Conservation (phyloP, 495 filamentous ascomycete genomes). For the Penicillium soppii region DNA sequence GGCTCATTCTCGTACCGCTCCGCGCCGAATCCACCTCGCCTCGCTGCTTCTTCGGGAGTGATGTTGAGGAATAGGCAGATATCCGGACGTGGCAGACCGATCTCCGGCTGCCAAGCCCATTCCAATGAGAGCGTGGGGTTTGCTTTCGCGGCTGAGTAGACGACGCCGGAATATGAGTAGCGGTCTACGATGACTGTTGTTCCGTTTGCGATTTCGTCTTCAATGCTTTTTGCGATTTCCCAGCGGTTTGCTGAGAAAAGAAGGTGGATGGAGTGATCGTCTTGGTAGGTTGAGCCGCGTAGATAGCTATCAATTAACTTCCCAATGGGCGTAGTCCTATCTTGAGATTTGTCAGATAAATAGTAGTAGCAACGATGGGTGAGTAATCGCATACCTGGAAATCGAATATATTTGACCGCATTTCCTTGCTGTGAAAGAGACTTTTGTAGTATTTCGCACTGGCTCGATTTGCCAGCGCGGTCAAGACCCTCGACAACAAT, state of each 20-base stretch:
- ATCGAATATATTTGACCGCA: slow-evolving; percentile 72
- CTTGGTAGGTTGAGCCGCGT: slow-evolving; percentile 67
- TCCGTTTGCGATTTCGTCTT: slow-evolving; percentile 59
- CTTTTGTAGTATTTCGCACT: slow-evolving; percentile 72
- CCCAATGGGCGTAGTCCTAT: slow-evolving; percentile 86
- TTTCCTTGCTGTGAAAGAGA: slow-evolving; percentile 60
- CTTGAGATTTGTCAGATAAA: slow-evolving; percentile 42
- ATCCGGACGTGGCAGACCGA: slow-evolving; percentile 86
- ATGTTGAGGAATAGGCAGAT: slow-evolving; percentile 84
- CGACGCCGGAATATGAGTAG: slow-evolving; percentile 90
- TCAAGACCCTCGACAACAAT: slow-evolving; percentile 94
- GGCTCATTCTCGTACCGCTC: slow-evolving; percentile 86
- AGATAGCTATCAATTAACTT: slow-evolving; percentile 88
- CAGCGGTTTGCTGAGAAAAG: slow-evolving; percentile 96
- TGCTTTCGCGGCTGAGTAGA: slow-evolving; percentile 92
- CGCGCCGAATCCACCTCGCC: slow-evolving; percentile 78
- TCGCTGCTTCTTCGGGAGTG: slow-evolving; percentile 65
- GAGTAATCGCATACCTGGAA: slow-evolving; percentile 66
- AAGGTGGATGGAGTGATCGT: slow-evolving; percentile 92
- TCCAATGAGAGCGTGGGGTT: slow-evolving; percentile 65
- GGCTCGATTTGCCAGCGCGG: slow-evolving; percentile 92
- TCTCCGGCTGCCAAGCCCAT: slow-evolving; percentile 82
- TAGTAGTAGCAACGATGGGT: not conserved
- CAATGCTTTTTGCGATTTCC: slow-evolving; percentile 74
- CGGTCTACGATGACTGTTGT: slow-evolving; percentile 82